These are phyloP conservation scores for Aspergillus fischeri DNA, from an alignment of 2,329 filamentous ascomycete species.

Conservation along the genomic window DNA sequence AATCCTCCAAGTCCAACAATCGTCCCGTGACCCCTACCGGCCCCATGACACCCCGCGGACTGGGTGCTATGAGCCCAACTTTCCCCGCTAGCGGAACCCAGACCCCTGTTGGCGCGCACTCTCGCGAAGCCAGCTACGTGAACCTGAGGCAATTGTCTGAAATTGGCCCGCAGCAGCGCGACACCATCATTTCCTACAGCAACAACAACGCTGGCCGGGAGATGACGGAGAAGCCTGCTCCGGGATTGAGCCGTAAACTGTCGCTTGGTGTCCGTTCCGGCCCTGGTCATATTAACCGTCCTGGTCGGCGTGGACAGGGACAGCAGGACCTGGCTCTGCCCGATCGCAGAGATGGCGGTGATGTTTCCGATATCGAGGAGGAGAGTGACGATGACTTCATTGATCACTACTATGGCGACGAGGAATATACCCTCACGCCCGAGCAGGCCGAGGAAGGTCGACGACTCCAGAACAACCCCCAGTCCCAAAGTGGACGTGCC, in stretches of 20 bases:
- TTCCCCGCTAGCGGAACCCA: conserved; percentile 21
- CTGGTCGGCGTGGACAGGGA: conserved; percentile 25
- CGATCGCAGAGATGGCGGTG: conserved; percentile 26
- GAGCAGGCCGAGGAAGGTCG: conserved; percentile 32
- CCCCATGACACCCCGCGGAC: conserved; percentile 39
- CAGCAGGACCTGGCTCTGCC: conserved; percentile 18
- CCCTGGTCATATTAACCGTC: conserved; percentile 33
- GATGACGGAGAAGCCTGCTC: conserved; percentile 25
- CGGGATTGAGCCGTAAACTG: conserved; percentile 33
- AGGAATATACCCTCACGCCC: conserved; percentile 35
- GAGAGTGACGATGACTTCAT: conserved; percentile 36
- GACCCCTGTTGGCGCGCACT: conserved; percentile 26
- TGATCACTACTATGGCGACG: conserved; percentile 33
- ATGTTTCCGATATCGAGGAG: conserved; percentile 26
- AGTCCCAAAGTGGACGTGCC: background rate
- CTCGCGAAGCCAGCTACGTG: conserved; percentile 26
- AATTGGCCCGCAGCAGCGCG: conserved; percentile 35
- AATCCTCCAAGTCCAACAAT: conserved; percentile 26
- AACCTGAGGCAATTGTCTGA: conserved; percentile 28
- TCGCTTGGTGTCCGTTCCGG: conserved; percentile 40
- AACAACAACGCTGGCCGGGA: conserved; percentile 33
- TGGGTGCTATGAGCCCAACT: conserved; percentile 13
- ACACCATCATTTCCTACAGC: conserved; percentile 36
- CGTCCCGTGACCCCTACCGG: conserved; percentile 37
- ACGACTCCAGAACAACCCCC: conserved; percentile 11